Conservation (phyloP, 2,329 filamentous ascomycete genomes). For the Pseudogymnoascus sp. region DNA sequence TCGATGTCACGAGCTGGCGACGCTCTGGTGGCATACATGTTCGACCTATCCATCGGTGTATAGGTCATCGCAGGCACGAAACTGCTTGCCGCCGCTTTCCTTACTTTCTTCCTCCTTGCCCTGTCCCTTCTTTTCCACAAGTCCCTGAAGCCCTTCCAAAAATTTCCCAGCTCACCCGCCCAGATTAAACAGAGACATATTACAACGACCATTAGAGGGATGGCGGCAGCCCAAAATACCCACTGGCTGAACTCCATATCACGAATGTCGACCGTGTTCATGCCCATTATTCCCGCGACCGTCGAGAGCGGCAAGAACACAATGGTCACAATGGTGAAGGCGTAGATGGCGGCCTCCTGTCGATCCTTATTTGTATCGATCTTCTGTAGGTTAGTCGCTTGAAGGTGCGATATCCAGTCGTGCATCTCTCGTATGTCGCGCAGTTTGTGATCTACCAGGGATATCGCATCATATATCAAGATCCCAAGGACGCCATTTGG, state of each 20-base stretch:
- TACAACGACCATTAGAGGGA: constrained; percentile 24
- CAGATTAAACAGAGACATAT: constrained; percentile 20
- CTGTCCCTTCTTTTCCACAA: neutral
- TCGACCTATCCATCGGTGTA: neutral
- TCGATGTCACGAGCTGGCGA: neutral
- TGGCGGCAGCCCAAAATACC: constrained; percentile 27
- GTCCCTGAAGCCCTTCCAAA: constrained; percentile 1
- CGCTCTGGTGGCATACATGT: neutral
- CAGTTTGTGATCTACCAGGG: constrained; percentile 16
- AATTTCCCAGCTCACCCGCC: constrained; percentile 16
- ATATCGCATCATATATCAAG: constrained; percentile 16
- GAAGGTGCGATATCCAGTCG: constrained; percentile 16
- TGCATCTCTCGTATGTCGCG: constrained; percentile 18
- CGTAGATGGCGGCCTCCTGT: constrained; percentile 25
- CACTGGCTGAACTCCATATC: constrained; percentile 25
- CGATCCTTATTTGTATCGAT: constrained; percentile 24
- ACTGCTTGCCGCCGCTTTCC: neutral
- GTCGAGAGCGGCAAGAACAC: constrained; percentile 28
- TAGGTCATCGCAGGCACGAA: neutral
- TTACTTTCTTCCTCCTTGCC: neutral
- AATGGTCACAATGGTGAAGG: constrained; percentile 30
- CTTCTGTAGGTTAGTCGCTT: constrained; percentile 18
- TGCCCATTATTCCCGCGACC: constrained; percentile 27
- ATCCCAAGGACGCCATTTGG: constrained; percentile 17
- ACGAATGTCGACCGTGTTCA: constrained; percentile 28